Evolutionary conservation across 2,329 filamentous ascomycete genomes (phyloP), one percentile per base, ranked within the genome.

Genomic region (Ascochyta koolunga): DNA sequence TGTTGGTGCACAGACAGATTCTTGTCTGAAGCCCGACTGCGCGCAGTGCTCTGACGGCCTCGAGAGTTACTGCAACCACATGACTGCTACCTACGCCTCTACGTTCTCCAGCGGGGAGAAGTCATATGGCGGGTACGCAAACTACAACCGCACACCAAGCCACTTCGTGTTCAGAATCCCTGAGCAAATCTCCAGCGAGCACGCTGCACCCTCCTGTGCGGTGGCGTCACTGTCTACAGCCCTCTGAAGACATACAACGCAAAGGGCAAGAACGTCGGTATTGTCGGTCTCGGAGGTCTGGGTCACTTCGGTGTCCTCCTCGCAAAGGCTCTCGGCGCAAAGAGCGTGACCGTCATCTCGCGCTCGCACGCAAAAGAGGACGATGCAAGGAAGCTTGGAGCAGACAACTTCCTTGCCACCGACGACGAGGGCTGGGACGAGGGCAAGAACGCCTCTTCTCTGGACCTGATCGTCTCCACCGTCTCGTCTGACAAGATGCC

Each of bases 191-290:
- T 68, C 78, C 58, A 78, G 72, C 46, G 76, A 72, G 22, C 76
- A 86, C 39, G 89, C 87, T 1, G 90, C 89, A 1, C 89, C 89
- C 5, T 93, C 87, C 82, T 95, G 61, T 96, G 91, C 74, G 91
- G 89, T 36, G 91, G 91, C 56, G 80, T 95, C 59, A 95, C 91
- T 0, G 84, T 86, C 29, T 96, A 87, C 79, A 88, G 84, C 54
- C 91, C 91, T 0, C 80, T 96, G 13, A 86, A 89, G 51, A 83
- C 89, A 32, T 87, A 92, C 62, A 89, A 83, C 49, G 89, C 89
- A 0, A 88, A 89, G 1, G 90, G 90, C 55, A 90, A 90, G 79
- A 89, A 89, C 74, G 86, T 92, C 16, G 89, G 83, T 33, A 84
- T 92, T 49, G 83, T 91, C 5, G 89, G 89, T 48, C 78, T 91